These are phyloP conservation scores for Dissoconium aciculare DNA, from an alignment of 2,329 filamentous ascomycete species.

Conservation along the genomic window DNA sequence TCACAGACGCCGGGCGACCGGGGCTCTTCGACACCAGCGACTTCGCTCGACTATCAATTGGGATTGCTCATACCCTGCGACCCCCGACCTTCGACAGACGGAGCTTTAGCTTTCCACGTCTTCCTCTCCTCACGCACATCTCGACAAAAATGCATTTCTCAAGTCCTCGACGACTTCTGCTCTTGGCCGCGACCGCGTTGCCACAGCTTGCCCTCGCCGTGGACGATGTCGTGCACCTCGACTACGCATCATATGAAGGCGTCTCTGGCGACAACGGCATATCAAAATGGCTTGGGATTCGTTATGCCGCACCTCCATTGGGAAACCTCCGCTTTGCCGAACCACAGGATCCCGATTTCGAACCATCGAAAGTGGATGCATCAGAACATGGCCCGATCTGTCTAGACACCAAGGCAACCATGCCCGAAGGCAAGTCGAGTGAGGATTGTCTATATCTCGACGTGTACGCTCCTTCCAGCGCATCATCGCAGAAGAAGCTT, in stretches of 20 bases:
- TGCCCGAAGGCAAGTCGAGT: slow-evolving; percentile 24
- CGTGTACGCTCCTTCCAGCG: slow-evolving; percentile 44
- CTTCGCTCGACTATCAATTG: too few relatives aligned
- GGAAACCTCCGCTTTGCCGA: slow-evolving; percentile 51
- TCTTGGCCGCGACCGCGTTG: too few relatives aligned
- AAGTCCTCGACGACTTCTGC: too few relatives aligned
- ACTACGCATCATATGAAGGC: slow-evolving; percentile 53
- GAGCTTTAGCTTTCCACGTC: too few relatives aligned
- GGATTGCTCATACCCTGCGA: too few relatives aligned
- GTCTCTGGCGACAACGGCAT: slow-evolving; percentile 40
- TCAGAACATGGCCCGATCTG: slow-evolving; percentile 30
- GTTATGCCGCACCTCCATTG: slow-evolving; percentile 56
- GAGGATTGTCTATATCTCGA: slow-evolving; percentile 60
- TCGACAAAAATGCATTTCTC: too few relatives aligned
- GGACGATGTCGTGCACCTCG: slow-evolving; percentile 41
- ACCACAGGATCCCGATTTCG: slow-evolving; percentile 45
- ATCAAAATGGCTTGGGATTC: slow-evolving; percentile 58
- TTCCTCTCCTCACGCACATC: too few relatives aligned
- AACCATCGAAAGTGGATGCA: slow-evolving; percentile 37
- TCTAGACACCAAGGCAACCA: slow-evolving; percentile 15
- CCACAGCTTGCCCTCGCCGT: slow-evolving; percentile 20
- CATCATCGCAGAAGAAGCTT: slow-evolving; percentile 36
- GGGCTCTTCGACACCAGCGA: too few relatives aligned
- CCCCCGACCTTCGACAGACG: too few relatives aligned
- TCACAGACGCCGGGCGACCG: too few relatives aligned